Conservation (phyloP, 148 eudicot species). For the Rhododendron mucronatum region DNA sequence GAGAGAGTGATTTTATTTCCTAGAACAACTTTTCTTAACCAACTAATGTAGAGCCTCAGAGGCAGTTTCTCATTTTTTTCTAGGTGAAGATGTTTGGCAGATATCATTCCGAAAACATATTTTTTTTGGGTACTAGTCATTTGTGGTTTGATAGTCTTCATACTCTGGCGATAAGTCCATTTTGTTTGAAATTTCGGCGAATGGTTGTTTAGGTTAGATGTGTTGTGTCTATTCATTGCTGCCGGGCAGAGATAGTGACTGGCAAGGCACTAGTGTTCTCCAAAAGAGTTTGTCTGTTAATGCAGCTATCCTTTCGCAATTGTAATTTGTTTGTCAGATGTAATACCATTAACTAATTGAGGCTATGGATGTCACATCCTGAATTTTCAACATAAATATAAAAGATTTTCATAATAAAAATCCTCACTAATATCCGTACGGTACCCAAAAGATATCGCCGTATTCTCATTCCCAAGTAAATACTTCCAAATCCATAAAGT, state of each 20-base stretch:
- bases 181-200: neutral
- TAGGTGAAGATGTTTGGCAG: neutral
- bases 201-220: neutral
- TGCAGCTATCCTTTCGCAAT: neutral
- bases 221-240: neutral
- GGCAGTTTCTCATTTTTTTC: neutral
- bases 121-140: neutral
- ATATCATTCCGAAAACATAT: neutral
- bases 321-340: neutral
- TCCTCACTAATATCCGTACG: too few species aligned
- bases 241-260: neutral
- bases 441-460: too few species aligned
- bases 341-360: neutral
- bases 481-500: too few species aligned
- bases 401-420: too few species aligned
- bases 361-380: too few species aligned
- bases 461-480: too few species aligned
- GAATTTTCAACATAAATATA: too few species aligned
- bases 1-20: neutral
- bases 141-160: neutral
- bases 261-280: neutral
- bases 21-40: neutral
- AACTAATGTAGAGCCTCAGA: neutral
- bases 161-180: neutral
- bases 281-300: neutral